Base-by-base conservation (phyloP, 257 asterid species). In the Nicotiana tomentosiformis region DNA sequence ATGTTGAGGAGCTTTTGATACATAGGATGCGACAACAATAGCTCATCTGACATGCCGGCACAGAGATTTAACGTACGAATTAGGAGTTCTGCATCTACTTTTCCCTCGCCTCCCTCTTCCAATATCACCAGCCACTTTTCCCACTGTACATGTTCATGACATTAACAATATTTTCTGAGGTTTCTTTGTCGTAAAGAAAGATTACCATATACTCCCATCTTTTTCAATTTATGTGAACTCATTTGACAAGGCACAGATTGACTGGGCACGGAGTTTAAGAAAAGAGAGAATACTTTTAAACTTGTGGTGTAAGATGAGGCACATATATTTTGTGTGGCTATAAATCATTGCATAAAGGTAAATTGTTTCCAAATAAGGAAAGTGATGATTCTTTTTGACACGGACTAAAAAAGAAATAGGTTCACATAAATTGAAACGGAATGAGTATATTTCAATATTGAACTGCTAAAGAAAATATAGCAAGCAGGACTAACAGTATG, bases 91-190 rank as follows among this genome's bases (percentile, higher is more conserved):
- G 93, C 95, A 23, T 87, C 90, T 15, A 87, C 88, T 70, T 79
- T 16, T 81, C 26, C 76, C 33, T 55, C 17, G 57, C 68, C 60
- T 46, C n/a, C 77, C 77, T 49, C 57, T 85, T 85, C 82, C 82
- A 82, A 84, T 2, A 55, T 84, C n/a, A 76, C 74, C 84, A 95
- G 23, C 97, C 98, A 94, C 80, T 91, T 88, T 57, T 43, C 82
- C 99, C 98, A 93, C 99, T 95, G 39, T 18, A 76, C 32, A 61
- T 33, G 14, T 17, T 18, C 26, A 66, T 43, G 3, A 43, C 14
- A 33, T 66, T 33, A 66, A 33, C 23, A 16, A 16, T 1, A 1
- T 32, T 16, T 66, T 66, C 5, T 37, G 1, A 33, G 7, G 1
- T 67, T 33, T 67, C 49, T 43, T 43, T 43, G 49, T 43, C 49